These are phyloP conservation scores for Lentinula sp. DNA, from an alignment of 768 basidiomycete genomes.

Conservation along the genomic window DNA sequence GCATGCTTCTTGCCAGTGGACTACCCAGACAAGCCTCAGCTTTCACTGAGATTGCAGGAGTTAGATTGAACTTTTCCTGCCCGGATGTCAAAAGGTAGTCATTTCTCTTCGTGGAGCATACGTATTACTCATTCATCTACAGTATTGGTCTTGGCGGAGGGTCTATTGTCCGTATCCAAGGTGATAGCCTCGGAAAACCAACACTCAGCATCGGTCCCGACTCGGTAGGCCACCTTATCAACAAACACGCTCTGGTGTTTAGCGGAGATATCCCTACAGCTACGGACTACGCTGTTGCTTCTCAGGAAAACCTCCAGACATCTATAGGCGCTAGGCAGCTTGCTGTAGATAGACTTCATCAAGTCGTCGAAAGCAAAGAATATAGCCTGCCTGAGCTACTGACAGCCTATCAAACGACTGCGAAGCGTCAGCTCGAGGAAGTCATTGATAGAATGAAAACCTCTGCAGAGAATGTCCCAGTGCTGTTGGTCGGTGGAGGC, in stretches of 20 bases:
- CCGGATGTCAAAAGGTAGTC: slow-evolving; percentile 37
- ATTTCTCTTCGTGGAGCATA: no score
- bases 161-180: slow-evolving; percentile 32
- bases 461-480: slow-evolving; percentile 39
- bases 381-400: slow-evolving; percentile 11
- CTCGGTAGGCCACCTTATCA: slow-evolving; percentile 44
- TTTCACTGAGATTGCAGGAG: slow-evolving; percentile 44
- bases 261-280: slow-evolving; percentile 45
- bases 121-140: not conserved
- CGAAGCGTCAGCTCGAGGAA: slow-evolving; percentile 42
- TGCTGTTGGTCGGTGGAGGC: slow-evolving; percentile 56
- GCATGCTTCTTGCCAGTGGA: slow-evolving; percentile 45
- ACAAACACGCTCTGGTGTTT: slow-evolving; percentile 40
- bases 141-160: slow-evolving; percentile 56
- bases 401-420: slow-evolving; percentile 29
- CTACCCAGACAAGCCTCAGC: slow-evolving; percentile 53
- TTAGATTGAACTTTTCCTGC: slow-evolving; percentile 47
- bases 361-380: slow-evolving; percentile 20
- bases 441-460: slow-evolving; percentile 56
- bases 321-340: not conserved
- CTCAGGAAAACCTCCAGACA: not conserved
- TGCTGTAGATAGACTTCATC: slow-evolving; percentile 6
- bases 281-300: slow-evolving; percentile 47
- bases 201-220: slow-evolving; percentile 45
- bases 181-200: no score